phyloP scores from a whole-genome alignment of 441 rosid genomes.

The Hura crepitans region DNA sequence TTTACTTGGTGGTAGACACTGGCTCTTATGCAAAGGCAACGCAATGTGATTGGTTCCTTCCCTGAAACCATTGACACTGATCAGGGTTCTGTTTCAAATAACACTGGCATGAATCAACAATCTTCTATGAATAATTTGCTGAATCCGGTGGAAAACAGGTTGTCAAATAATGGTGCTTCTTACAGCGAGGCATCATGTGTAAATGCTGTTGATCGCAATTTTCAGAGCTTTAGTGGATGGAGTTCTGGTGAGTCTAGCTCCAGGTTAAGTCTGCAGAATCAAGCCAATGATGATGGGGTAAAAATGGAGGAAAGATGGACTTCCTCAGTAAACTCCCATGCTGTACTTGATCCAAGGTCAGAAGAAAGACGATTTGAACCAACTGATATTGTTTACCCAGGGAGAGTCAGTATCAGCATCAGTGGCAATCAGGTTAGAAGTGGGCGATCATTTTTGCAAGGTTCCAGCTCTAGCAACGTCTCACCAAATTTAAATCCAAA shows the following conservation, averaged over 20 bases:
- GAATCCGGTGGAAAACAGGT: slow-evolving; percentile 41
- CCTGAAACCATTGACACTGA: slow-evolving; percentile 46
- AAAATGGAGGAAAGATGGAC: slow-evolving; percentile 48
- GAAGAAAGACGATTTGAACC: slow-evolving; percentile 48
- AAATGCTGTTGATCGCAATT: slow-evolving; percentile 35
- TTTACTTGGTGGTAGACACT: slow-evolving; percentile 27
- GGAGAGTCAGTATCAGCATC: slow-evolving; percentile 29
- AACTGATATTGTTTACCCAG: slow-evolving; percentile 33
- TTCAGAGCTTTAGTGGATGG: slow-evolving; percentile 47
- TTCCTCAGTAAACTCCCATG: slow-evolving; percentile 31
- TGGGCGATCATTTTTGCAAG: slow-evolving; percentile 39
- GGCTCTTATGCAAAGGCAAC: slow-evolving; percentile 58
- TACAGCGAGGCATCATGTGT: slow-evolving; percentile 38
- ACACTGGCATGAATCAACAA: slow-evolving; percentile 36
- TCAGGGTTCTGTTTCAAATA: slow-evolving; percentile 41
- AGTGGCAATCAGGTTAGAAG: slow-evolving; percentile 40
- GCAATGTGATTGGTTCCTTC: slow-evolving; percentile 41
- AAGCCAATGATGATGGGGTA: slow-evolving; percentile 37
- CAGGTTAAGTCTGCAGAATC: slow-evolving; percentile 39
- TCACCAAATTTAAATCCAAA: slow-evolving; percentile 37
- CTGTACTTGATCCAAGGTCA: slow-evolving; percentile 40
- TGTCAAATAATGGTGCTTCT: slow-evolving; percentile 39
- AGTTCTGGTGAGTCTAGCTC: slow-evolving; percentile 64
- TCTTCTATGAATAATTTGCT: slow-evolving; percentile 36
- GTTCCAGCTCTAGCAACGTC: slow-evolving; percentile 46